Base-by-base conservation (phyloP, 2,329 filamentous ascomycete species). In the Rachicladosporium sp. region DNA sequence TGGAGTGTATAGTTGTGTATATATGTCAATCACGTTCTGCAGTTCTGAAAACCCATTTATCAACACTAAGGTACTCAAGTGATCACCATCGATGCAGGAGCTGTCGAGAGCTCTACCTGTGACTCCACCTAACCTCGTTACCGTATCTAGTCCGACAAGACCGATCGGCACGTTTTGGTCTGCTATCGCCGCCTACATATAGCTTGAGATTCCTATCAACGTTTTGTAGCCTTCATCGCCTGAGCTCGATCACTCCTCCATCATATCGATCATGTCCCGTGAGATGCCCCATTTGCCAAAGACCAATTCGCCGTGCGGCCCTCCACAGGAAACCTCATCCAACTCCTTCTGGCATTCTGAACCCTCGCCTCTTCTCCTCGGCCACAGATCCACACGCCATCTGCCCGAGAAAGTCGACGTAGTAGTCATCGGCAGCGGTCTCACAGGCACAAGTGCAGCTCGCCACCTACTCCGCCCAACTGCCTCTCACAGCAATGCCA, bases 391-490 rank as follows among this genome's bases (percentile, higher is more conserved):
- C 0, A 87, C 82, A 0, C 52, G 64, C 1, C 61, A 73, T 5
- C 64, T 88, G 13, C 82, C 83, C 1, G 50, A 59, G 2, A 61
- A 66, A 34, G 77, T 78, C 0, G 81, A 86, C 57, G 69, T 84
- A 3, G 72, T 86, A 4, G 69, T 89, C 15, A 67, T 89, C 4
- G 83, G 83, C 31, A 83, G 75, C 52, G 83, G 83, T 15, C 82
- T 89, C 50, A 82, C 81, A 2, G 83, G 82, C n/a, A 64, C 77
- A 1, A 82, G 80, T 58, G 79, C 77, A 1, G 80, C 80, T 3
- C 69, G 75, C 46, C 76, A 74, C 53, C 64, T 37, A 45, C 53
- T 44, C 6, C 42, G 43, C 3, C 40, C 43, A 10, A 59, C 71
- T 63, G 52, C 67, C 64, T 41, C 63, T 46, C 46, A 58, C 43